phyloP scores from a whole-genome alignment of 2,329 filamentous ascomycete genomes.

The Cercospora sesami region DNA sequence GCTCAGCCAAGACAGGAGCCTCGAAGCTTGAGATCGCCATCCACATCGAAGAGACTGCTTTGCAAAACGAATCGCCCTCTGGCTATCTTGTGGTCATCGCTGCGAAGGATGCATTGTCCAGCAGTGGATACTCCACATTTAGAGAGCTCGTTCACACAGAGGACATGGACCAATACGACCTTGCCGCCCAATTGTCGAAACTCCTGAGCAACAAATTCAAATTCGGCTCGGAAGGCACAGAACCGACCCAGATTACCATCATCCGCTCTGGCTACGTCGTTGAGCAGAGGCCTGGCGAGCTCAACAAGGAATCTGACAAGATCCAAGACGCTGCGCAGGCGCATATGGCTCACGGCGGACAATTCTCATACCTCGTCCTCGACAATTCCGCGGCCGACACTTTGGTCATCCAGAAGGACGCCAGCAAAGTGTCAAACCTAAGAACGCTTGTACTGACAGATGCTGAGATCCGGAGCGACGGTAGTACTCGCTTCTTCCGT shows the following conservation, averaged over 20 bases:
- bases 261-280: not conserved
- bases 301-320: not conserved
- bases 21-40: not conserved
- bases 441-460: not conserved
- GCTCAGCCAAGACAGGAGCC: not conserved
- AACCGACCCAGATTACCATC: not conserved
- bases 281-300: not conserved
- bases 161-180: not conserved
- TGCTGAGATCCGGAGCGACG: not conserved
- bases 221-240: not conserved
- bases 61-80: not conserved
- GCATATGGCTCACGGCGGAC: not conserved
- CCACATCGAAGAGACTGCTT: not conserved
- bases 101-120: not conserved
- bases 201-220: not conserved
- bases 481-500: not conserved
- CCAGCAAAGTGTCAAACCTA: not conserved
- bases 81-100: not conserved
- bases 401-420: not conserved
- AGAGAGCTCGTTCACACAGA: not conserved
- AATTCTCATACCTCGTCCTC: not conserved
- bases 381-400: not conserved
- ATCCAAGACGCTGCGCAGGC: not conserved
- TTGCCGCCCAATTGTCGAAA: not conserved
- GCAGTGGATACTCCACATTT: not conserved